Conservation (phyloP, 2,329 filamentous ascomycete species). For the Fusarium drepaniforme region DNA sequence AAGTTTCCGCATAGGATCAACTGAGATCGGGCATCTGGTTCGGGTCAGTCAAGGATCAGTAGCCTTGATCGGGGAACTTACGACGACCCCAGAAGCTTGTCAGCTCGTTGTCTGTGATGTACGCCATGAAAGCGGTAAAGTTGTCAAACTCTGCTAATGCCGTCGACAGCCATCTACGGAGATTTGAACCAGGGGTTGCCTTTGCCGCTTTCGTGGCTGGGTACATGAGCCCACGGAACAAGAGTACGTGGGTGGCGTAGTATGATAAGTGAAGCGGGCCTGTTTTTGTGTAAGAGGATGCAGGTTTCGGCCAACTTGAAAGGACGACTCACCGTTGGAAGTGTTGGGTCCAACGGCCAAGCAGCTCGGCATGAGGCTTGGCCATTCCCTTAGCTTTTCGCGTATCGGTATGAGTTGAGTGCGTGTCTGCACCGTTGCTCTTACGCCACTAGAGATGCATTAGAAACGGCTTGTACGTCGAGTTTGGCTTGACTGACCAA, state of each 20-base stretch:
- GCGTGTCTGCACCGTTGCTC: slow-evolving; percentile 29
- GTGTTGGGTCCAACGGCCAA: slow-evolving; percentile 27
- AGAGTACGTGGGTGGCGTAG: slow-evolving; percentile 56
- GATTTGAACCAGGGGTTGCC: slow-evolving; percentile 49
- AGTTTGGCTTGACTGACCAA: slow-evolving; percentile 43
- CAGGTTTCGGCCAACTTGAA: background rate
- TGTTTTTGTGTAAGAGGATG: slow-evolving; percentile 26
- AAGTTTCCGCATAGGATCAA: slow-evolving; percentile 62
- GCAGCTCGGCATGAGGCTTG: slow-evolving; percentile 51
- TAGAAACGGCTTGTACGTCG: background rate
- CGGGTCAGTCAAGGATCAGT: slow-evolving; percentile 4
- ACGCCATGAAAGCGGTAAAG: slow-evolving; percentile 54
- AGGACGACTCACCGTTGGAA: slow-evolving; percentile 35
- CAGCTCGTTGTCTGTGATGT: slow-evolving; percentile 50
- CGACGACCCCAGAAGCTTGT: slow-evolving; percentile 59
- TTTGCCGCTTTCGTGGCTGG: slow-evolving; percentile 58
- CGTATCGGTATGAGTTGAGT: slow-evolving; percentile 43
- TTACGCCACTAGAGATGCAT: slow-evolving; percentile 18
- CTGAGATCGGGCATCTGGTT: slow-evolving; percentile 54
- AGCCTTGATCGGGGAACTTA: slow-evolving; percentile 44
- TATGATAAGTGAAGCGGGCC: slow-evolving; percentile 57
- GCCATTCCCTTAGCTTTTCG: slow-evolving; percentile 51
- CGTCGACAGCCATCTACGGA: slow-evolving; percentile 50
- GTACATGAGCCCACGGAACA: slow-evolving; percentile 59
- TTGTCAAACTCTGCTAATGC: slow-evolving; percentile 52